Evolutionary conservation across 352 stramenopile species (phyloP).

Genomic region (Halophytophthora polymorphica): DNA sequence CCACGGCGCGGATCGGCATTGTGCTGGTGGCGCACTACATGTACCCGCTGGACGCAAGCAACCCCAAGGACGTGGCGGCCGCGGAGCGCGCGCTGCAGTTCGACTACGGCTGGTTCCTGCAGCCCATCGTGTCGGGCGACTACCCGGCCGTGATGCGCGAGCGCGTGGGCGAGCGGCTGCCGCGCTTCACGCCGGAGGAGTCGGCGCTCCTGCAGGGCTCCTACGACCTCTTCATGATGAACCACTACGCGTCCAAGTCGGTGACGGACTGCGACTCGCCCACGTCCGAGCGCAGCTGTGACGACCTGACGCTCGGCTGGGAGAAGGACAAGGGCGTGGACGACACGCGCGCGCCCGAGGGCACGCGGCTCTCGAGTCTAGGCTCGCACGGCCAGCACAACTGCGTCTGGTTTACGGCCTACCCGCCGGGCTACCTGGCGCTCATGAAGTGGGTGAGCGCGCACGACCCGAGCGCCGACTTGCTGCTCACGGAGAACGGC

Average conservation of each 20-base stretch:
- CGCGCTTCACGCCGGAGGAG: conserved; percentile 80
- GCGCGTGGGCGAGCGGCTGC: conserved; percentile 74
- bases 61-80: conserved; percentile 47
- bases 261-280: conserved; percentile 51
- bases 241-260: conserved; percentile 88
- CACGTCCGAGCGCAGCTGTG: conserved; percentile 27
- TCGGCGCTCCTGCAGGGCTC: conserved; percentile 66
- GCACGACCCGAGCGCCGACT: conserved; percentile 26
- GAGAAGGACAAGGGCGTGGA: conserved; percentile 50
- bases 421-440: conserved; percentile 37
- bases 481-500: conserved; percentile 45
- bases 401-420: conserved; percentile 42
- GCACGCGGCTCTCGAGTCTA: conserved; percentile 44
- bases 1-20: conserved; percentile 88
- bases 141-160: conserved; percentile 91
- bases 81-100: conserved; percentile 87
- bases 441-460: conserved; percentile 41
- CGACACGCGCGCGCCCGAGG: conserved; percentile 42
- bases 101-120: conserved; percentile 88
- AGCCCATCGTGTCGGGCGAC: conserved; percentile 87
- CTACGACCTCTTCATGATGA: conserved; percentile 94
- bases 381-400: conserved; percentile 35
- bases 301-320: conserved; percentile 34
- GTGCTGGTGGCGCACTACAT: conserved; percentile 80
- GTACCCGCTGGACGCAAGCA: conserved; percentile 74